These are phyloP conservation scores for Meyerozyma sp. DNA, from an alignment of 1,139 yeast genomes.

Conservation along the genomic window DNA sequence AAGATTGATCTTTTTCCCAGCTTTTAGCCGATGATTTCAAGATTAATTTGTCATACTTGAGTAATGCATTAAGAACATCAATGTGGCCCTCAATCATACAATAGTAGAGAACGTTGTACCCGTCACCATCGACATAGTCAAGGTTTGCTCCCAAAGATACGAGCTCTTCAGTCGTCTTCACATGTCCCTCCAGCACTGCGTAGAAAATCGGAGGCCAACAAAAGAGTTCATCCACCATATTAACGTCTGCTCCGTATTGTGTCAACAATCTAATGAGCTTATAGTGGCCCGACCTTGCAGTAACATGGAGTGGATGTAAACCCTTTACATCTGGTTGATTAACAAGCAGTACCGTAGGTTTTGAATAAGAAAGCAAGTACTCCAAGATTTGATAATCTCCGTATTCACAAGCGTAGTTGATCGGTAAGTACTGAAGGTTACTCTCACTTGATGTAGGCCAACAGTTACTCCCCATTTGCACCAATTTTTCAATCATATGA, in stretches of 20 bases:
- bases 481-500: conserved; percentile 40
- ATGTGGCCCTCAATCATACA: conserved; percentile 95
- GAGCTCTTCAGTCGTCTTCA: conserved; percentile 62
- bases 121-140: conserved; percentile 75
- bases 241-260: conserved; percentile 71
- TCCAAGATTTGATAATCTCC: conserved; percentile 74
- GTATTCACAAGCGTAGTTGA: conserved; percentile 83
- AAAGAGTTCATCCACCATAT: conserved; percentile 76
- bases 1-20: not conserved
- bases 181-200: conserved; percentile 84
- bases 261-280: conserved; percentile 64
- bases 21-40: conserved; percentile 8
- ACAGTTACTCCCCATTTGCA: conserved; percentile 49
- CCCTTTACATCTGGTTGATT: conserved; percentile 81
- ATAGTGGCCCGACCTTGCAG: conserved; percentile 77
- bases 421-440: conserved; percentile 65
- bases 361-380: conserved; percentile 38
- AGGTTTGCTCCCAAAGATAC: conserved; percentile 70
- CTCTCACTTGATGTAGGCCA: conserved; percentile 48
- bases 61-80: conserved; percentile 64
- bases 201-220: conserved; percentile 94
- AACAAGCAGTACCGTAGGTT: conserved; percentile 20
- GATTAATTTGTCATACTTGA: conserved; percentile 20
- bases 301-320: conserved; percentile 79
- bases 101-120: conserved; percentile 76